Evolutionary conservation across 2,329 filamentous ascomycete species (phyloP).

Genomic region (Colletotrichum sidae): DNA sequence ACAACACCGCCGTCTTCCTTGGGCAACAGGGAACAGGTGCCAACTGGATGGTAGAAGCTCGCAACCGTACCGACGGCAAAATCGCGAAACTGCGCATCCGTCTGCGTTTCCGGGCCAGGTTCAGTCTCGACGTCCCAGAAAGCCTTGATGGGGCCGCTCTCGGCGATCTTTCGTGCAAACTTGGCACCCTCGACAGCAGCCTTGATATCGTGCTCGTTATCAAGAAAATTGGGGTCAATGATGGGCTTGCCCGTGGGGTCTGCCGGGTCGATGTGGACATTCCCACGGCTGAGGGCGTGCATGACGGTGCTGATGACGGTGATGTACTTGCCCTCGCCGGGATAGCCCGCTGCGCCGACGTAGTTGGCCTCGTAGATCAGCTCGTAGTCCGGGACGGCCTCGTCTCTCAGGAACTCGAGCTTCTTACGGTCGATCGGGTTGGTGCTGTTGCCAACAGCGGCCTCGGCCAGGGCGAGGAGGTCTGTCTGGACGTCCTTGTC

Average conservation of each 20-base stretch:
- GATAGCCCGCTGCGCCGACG: constrained; percentile 52
- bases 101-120: constrained; percentile 41
- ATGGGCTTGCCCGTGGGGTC: constrained; percentile 46
- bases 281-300: constrained; percentile 47
- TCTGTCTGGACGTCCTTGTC: constrained; percentile 44
- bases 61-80: constrained; percentile 38
- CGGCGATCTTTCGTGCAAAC: constrained; percentile 47
- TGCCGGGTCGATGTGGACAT: constrained; percentile 49
- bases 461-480: constrained; percentile 47
- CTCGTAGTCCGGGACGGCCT: constrained; percentile 53
- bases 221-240: constrained; percentile 48
- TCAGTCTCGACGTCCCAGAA: constrained; percentile 49
- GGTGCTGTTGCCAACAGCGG: constrained; percentile 43
- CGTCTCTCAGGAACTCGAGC: constrained; percentile 51
- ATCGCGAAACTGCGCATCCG: constrained; percentile 39
- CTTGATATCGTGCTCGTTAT: constrained; percentile 38
- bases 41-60: constrained; percentile 53
- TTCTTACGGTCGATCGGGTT: constrained; percentile 52
- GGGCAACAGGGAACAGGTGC: constrained; percentile 61
- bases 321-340: constrained; percentile 45
- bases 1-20: constrained; percentile 59
- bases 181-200: constrained; percentile 47
- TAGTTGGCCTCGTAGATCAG: constrained; percentile 59
- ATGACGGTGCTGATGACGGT: constrained; percentile 44
- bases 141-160: constrained; percentile 45